phyloP scores from a whole-genome alignment of 2,329 filamentous ascomycete genomes.

The Apiospora sp. region DNA sequence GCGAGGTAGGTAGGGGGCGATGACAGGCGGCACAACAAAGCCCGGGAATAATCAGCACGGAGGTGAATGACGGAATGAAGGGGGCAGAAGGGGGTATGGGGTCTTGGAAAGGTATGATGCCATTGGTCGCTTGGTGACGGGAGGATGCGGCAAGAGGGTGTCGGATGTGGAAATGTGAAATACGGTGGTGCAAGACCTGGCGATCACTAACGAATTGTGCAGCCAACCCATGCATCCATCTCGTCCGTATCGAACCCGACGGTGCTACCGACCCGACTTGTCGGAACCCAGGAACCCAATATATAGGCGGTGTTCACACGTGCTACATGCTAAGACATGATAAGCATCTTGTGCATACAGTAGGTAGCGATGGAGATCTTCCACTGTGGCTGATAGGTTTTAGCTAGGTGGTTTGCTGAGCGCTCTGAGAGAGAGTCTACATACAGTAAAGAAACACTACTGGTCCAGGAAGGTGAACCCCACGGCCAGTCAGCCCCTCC shows the following conservation, averaged over 20 bases:
- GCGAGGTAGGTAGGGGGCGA: not conserved
- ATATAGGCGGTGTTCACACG: no score
- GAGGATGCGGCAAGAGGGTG: not conserved
- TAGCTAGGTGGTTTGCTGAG: not conserved
- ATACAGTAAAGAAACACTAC: not conserved
- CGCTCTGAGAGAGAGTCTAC: not conserved
- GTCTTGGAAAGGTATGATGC: not conserved
- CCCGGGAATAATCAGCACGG: not conserved
- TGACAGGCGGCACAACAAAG: not conserved
- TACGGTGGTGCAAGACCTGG: slow-evolving; percentile 6
- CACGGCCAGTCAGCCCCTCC: not conserved
- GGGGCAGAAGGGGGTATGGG: slow-evolving; percentile 18
- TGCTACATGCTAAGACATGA: not conserved
- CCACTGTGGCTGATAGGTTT: no score
- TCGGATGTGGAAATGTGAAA: not conserved
- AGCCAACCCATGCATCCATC: not conserved
- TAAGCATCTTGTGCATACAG: not conserved
- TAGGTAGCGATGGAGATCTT: no score
- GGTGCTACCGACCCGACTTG: not conserved
- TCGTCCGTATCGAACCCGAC: not conserved
- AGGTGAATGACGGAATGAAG: slow-evolving; percentile 1
- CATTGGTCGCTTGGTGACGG: not conserved
- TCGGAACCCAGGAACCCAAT: not conserved
- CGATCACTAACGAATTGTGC: not conserved
- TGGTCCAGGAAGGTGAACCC: not conserved